Conservation (phyloP, 306 rosid genomes). For the Arachis hypogaea region DNA sequence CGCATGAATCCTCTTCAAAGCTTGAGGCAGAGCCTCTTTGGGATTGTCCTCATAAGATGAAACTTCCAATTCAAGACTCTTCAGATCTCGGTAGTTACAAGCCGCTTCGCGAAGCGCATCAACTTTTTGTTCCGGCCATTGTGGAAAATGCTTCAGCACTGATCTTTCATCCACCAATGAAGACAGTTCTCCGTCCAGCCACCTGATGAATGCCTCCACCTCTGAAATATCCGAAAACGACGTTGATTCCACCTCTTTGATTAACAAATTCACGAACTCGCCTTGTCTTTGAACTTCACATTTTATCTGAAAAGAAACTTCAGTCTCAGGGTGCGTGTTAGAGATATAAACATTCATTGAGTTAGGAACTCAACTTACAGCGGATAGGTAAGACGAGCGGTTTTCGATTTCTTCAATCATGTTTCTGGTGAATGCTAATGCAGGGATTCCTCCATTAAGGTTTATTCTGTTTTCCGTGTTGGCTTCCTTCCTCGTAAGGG, state of each 20-base stretch:
- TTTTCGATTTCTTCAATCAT: constrained; percentile 98
- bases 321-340: too few relatives aligned
- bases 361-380: constrained; percentile 59
- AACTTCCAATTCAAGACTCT: constrained; percentile 70
- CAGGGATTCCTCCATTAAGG: constrained; percentile 58
- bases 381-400: constrained; percentile 70
- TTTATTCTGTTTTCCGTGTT: constrained; percentile 55
- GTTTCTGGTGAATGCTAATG: constrained; percentile 73
- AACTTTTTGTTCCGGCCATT: constrained; percentile 91
- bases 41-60: constrained; percentile 63
- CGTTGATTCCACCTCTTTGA: constrained; percentile 65
- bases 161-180: constrained; percentile 86
- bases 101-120: constrained; percentile 89
- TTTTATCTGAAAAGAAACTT: constrained; percentile 61
- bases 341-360: too few relatives aligned
- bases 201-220: constrained; percentile 74
- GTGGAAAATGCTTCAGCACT: constrained; percentile 80
- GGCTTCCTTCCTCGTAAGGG: constrained; percentile 71
- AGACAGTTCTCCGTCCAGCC: constrained; percentile 80
- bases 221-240: constrained; percentile 59
- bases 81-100: constrained; percentile 72
- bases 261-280: constrained; percentile 64
- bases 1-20: constrained; percentile 73
- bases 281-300: constrained; percentile 81
- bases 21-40: constrained; percentile 56